Evolutionary conservation across 371 early-diverging fungal species (phyloP).

Genomic region (Smittium mucronatum): DNA sequence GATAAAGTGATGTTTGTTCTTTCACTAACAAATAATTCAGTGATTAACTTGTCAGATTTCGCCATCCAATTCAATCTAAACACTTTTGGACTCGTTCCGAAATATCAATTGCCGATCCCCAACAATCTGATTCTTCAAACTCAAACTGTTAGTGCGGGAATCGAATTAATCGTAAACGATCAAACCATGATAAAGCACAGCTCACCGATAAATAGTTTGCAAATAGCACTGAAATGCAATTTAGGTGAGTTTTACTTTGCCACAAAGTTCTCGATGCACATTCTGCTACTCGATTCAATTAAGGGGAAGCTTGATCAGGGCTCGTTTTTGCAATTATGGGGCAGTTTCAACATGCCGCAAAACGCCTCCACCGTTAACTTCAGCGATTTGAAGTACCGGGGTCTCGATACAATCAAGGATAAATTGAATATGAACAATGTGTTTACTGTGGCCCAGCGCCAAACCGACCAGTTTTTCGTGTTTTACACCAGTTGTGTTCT

Average conservation of each 20-base stretch:
- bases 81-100: slow-evolving; percentile 42
- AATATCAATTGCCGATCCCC: slow-evolving; percentile 33
- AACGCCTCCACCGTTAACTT: slow-evolving; percentile 12
- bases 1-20: slow-evolving; percentile 41
- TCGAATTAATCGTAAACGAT: slow-evolving; percentile 36
- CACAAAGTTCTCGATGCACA: slow-evolving; percentile 32
- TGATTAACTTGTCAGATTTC: slow-evolving; percentile 38
- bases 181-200: slow-evolving; percentile 25
- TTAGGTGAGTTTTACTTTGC: slow-evolving; percentile 49
- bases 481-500: slow-evolving; percentile 30
- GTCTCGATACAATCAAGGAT: slow-evolving; percentile 29
- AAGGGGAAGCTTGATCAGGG: slow-evolving; percentile 32
- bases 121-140: slow-evolving; percentile 25
- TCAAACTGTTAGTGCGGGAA: slow-evolving; percentile 22
- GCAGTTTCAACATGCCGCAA: slow-evolving; percentile 13
- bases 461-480: slow-evolving; percentile 4
- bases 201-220: slow-evolving; percentile 43
- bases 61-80: slow-evolving; percentile 66
- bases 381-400: slow-evolving; percentile 17
- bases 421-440: slow-evolving; percentile 36
- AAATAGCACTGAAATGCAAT: slow-evolving; percentile 52
- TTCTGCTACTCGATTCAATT: slow-evolving; percentile 19
- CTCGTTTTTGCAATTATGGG: slow-evolving; percentile 28
- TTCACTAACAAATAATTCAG: slow-evolving; percentile 36
- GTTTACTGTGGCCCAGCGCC: slow-evolving; percentile 36